phyloP scores from a whole-genome alignment of 2,329 filamentous ascomycete genomes.

The Calycina herbarum region DNA sequence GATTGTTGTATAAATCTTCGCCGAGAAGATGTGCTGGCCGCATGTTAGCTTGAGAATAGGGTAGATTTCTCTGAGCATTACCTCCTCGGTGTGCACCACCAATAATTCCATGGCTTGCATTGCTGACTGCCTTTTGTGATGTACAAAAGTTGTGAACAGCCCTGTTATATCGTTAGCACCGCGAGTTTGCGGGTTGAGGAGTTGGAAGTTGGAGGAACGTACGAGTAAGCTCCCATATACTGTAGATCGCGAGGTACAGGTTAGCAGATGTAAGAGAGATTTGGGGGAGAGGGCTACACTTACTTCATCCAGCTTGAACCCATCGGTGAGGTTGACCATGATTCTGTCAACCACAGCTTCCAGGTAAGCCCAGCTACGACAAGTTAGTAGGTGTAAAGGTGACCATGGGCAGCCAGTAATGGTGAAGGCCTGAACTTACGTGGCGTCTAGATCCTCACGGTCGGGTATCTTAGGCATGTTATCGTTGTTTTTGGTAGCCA shows the following conservation, averaged over 20 bases:
- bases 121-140: conserved; percentile 86
- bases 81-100: conserved; percentile 70
- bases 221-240: conserved; percentile 98
- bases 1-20: conserved; percentile 91
- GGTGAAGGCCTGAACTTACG: conserved; percentile 47
- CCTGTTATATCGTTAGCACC: conserved; percentile 48
- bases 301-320: conserved; percentile 89
- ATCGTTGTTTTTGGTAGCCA: conserved; percentile 19
- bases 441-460: conserved; percentile 62
- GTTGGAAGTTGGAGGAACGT: conserved; percentile 33
- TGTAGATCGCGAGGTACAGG: conserved; percentile 37
- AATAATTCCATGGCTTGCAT: conserved; percentile 45
- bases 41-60: conserved; percentile 18
- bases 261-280: conserved; percentile 10
- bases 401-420: neutral
- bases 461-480: conserved; percentile 59
- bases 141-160: conserved; percentile 99
- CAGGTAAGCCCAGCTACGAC: conserved; percentile 79
- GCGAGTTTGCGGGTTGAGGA: neutral
- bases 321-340: conserved; percentile 88
- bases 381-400: neutral
- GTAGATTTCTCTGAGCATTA: conserved; percentile 38
- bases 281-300: conserved; percentile 34
- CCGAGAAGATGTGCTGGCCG: conserved; percentile 81
- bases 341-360: conserved; percentile 87